Conservation (phyloP, 129 eudicot species). For the Sambucus nigra region DNA sequence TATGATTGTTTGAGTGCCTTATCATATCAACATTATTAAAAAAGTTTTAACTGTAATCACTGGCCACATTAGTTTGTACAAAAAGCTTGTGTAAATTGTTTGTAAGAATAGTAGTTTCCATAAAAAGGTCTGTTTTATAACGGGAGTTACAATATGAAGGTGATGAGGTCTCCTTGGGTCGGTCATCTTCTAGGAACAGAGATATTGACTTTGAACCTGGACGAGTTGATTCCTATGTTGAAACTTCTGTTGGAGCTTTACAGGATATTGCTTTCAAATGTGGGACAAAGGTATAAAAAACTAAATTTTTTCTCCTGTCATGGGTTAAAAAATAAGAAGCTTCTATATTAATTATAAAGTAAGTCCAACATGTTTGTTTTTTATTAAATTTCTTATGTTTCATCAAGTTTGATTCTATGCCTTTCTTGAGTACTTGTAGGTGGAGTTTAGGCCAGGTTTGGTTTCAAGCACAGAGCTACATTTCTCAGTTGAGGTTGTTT, state of each 20-base stretch:
- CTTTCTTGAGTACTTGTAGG: conserved; percentile 33
- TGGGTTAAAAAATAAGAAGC: not conserved
- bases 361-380: not conserved
- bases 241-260: conserved; percentile 57
- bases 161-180: conserved; percentile 47
- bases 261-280: conserved; percentile 74
- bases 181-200: conserved; percentile 52
- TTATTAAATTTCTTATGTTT: not conserved
- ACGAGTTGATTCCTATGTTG: conserved; percentile 39
- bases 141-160: conserved; percentile 31
- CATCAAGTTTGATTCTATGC: not conserved
- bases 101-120: too few relatives aligned
- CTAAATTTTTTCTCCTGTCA: conserved; percentile 1
- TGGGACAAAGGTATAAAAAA: conserved; percentile 68
- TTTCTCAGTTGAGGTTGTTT: conserved; percentile 60
- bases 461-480: conserved; percentile 45
- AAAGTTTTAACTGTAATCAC: too few relatives aligned
- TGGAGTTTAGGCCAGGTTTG: conserved; percentile 60
- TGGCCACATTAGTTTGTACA: too few relatives aligned
- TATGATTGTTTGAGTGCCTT: too few relatives aligned
- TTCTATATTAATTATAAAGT: not conserved
- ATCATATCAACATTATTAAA: too few relatives aligned
- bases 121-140: not conserved
- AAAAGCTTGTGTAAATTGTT: too few relatives aligned
- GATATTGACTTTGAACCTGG: conserved; percentile 59